Conservation (phyloP, 164 flowering plant genomes). For the Nelumbo lutea region DNA sequence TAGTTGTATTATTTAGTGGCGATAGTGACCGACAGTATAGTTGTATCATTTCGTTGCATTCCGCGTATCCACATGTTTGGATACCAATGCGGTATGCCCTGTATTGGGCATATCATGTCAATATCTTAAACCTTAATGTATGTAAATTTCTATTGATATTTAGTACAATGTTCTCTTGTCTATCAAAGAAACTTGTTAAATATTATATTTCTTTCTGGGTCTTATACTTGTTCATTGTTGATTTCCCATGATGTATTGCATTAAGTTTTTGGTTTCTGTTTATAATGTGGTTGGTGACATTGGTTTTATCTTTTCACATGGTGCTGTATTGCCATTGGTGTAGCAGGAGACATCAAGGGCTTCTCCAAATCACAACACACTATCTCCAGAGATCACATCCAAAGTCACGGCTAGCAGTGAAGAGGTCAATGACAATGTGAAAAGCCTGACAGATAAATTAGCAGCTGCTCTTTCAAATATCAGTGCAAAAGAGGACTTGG, state of each 20-base stretch:
- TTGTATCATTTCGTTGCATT: too few relatives aligned
- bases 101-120: too few relatives aligned
- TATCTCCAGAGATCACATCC: constrained; percentile 71
- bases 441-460: constrained; percentile 53
- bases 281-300: not conserved
- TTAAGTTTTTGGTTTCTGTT: not conserved
- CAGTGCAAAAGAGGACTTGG: constrained; percentile 63
- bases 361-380: constrained; percentile 45
- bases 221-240: too few relatives aligned
- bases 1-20: too few relatives aligned
- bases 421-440: constrained; percentile 40
- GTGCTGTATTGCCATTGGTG: constrained; percentile 1
- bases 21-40: too few relatives aligned
- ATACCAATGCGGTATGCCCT: too few relatives aligned
- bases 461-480: constrained; percentile 75
- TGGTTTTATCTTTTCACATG: constrained; percentile 1
- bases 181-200: too few relatives aligned
- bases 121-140: too few relatives aligned
- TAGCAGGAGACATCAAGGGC: constrained; percentile 32
- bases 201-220: too few relatives aligned
- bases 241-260: not conserved
- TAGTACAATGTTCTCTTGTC: too few relatives aligned
- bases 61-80: too few relatives aligned
- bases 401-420: constrained; percentile 32
- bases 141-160: too few relatives aligned